Base-by-base conservation (phyloP, 208 protist species). In the Trypanosoma scelopori region DNA sequence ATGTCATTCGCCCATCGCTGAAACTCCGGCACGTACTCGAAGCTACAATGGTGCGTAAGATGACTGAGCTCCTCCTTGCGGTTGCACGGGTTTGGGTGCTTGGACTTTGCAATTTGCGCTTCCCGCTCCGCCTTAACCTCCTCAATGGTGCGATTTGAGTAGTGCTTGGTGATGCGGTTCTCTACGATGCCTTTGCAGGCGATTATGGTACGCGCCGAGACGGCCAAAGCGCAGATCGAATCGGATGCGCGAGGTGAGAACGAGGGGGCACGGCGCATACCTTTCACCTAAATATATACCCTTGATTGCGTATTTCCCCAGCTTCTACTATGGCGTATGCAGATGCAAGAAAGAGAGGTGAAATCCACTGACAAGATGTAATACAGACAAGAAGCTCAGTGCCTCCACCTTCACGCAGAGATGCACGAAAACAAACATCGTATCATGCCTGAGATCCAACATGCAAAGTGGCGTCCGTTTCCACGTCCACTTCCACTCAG, bases 1-100 rank as follows among this genome's bases (percentile, higher is more conserved):
- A 95, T 93, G 49, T 93, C 90, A 69, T 95, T 93, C 28, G 90
- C 80, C 85, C 85, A 92, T 16, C 90, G 90, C 76, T 95, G 90
- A 69, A 95, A 95, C 74, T 95, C 86, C n/a, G 90, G 85, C 28
- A 93, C 79, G 72, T 95, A 95, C 73, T 95, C 90, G 76, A 91
- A 92, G 65, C 78, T 89, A 65, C 87, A 93, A 59, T 93, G 86
- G 52, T 90, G 85, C 18, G 85, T 92, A 28, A 93, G 77, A 72
- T 95, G 84, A 53, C 81, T 88, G 28, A 95, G 85, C 43, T 81
- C 85, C 69, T 95, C 90, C 79, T 93, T 95, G 22, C 82, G 82
- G 69, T 83, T 92, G 22, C 70, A 71, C 7, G 87, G 90, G 64
- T 92, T 89, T 23, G 85, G 85, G 60, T 93, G 85, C 55, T 76